phyloP scores from a whole-genome alignment of 2,329 filamentous ascomycete species.

The Pseudohalonectria lignicola region DNA sequence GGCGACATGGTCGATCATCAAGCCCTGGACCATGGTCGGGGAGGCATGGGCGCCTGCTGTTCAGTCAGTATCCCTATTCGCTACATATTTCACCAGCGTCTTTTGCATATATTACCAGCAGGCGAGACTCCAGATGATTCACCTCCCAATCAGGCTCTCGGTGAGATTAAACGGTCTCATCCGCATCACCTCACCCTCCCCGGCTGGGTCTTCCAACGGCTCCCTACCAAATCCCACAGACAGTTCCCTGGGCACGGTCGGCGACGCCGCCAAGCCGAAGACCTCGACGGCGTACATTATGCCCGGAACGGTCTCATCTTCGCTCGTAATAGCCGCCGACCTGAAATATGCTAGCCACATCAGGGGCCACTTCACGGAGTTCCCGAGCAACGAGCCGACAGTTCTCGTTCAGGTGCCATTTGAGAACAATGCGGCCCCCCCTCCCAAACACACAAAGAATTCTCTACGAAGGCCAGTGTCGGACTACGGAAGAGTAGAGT shows the following conservation, averaged over 20 bases:
- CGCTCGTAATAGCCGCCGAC: slow-evolving; percentile 19
- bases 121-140: not conserved
- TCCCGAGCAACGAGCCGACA: slow-evolving; percentile 20
- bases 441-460: slow-evolving; percentile 17
- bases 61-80: slow-evolving; percentile 12
- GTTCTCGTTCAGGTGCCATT: slow-evolving; percentile 20
- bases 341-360: slow-evolving; percentile 13
- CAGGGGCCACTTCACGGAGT: slow-evolving; percentile 20
- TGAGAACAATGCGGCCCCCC: slow-evolving; percentile 11
- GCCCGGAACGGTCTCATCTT: slow-evolving; percentile 18
- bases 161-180: slow-evolving; percentile 21
- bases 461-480: slow-evolving; percentile 18
- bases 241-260: too few relatives aligned
- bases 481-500: not conserved
- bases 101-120: not conserved
- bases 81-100: not conserved
- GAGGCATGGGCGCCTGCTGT: slow-evolving; percentile 21
- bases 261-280: not conserved
- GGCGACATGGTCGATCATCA: slow-evolving; percentile 19
- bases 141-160: slow-evolving; percentile 12
- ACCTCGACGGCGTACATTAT: slow-evolving; percentile 15
- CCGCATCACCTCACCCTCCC: slow-evolving; percentile 17
- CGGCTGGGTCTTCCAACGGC: slow-evolving; percentile 4
- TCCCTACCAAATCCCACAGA: slow-evolving; percentile 4
- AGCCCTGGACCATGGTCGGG: slow-evolving; percentile 17